These are phyloP conservation scores for Boletus semigastroideus DNA, from an alignment of 1,284 basidiomycete genomes.

Conservation along the genomic window DNA sequence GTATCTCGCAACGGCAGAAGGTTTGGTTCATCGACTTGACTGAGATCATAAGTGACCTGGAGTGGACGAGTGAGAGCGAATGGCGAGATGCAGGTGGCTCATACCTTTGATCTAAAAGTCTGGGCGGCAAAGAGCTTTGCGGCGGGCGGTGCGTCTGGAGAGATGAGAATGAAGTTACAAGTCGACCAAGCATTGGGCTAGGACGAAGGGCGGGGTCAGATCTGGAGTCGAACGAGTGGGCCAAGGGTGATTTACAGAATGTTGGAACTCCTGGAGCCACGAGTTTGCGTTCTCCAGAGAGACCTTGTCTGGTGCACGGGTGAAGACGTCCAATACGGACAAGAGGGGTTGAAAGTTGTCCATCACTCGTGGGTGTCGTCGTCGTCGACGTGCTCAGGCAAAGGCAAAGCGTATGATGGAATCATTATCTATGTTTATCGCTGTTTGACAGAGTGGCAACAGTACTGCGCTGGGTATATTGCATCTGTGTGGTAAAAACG, in stretches of 20 bases:
- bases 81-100: constrained; percentile 6
- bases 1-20: constrained; percentile 85
- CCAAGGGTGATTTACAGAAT: constrained; percentile 85
- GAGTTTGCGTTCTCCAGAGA: constrained; percentile 85
- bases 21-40: constrained; percentile 78
- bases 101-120: constrained; percentile 93
- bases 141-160: constrained; percentile 75
- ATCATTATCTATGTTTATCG: constrained; percentile 32
- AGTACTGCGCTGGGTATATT: constrained; percentile 39
- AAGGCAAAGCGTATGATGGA: neutral
- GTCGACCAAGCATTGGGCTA: constrained; percentile 96
- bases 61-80: constrained; percentile 19
- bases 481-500: constrained; percentile 26
- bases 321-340: constrained; percentile 74
- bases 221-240: constrained; percentile 51
- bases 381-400: constrained; percentile 1
- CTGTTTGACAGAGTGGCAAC: constrained; percentile 37
- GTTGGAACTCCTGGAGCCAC: constrained; percentile 95
- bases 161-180: constrained; percentile 87
- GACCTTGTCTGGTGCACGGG: constrained; percentile 75
- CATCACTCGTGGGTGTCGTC: constrained; percentile 40
- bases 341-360: constrained; percentile 67
- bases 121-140: constrained; percentile 96
- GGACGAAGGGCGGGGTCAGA: constrained; percentile 56
- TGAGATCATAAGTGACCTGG: constrained; percentile 94